These are phyloP conservation scores for Pisolithus tinctorius DNA, from an alignment of 768 basidiomycete genomes.

Conservation along the genomic window DNA sequence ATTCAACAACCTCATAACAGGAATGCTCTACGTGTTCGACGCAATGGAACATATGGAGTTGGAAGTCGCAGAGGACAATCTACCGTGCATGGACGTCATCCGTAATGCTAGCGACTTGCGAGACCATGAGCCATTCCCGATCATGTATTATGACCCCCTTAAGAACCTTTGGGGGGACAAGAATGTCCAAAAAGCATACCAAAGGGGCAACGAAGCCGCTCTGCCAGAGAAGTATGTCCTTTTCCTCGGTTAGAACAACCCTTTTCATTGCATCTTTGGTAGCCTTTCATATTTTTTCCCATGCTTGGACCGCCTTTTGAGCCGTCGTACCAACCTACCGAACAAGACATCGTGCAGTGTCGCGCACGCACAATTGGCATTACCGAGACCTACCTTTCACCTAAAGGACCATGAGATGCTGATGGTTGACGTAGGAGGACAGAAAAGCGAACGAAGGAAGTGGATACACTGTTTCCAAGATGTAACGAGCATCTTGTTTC, in stretches of 20 bases:
- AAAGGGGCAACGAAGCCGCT: constrained; percentile 83
- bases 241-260: neutral
- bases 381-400: constrained; percentile 78
- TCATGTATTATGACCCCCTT: constrained; percentile 58
- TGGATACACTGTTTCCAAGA: constrained; percentile 97
- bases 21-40: constrained; percentile 75
- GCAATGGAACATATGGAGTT: constrained; percentile 88
- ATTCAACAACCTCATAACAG: constrained; percentile 87
- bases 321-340: constrained; percentile 61
- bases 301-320: constrained; percentile 70
- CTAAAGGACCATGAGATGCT: constrained; percentile 78
- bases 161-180: constrained; percentile 71
- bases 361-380: constrained; percentile 88
- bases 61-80: constrained; percentile 56
- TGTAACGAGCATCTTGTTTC: constrained; percentile 87
- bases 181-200: constrained; percentile 68
- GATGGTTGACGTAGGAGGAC: constrained; percentile 92
- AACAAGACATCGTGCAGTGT: constrained; percentile 85
- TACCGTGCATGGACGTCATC: constrained; percentile 53
- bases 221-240: constrained; percentile 79
- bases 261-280: constrained; percentile 2
- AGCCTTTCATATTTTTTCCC: constrained; percentile 75
- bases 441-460: constrained; percentile 88
- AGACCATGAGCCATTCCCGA: constrained; percentile 78
- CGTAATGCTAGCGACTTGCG: constrained; percentile 64